phyloP scores from a whole-genome alignment of 768 basidiomycete species.

The Hemileccinum rubropunctum region DNA sequence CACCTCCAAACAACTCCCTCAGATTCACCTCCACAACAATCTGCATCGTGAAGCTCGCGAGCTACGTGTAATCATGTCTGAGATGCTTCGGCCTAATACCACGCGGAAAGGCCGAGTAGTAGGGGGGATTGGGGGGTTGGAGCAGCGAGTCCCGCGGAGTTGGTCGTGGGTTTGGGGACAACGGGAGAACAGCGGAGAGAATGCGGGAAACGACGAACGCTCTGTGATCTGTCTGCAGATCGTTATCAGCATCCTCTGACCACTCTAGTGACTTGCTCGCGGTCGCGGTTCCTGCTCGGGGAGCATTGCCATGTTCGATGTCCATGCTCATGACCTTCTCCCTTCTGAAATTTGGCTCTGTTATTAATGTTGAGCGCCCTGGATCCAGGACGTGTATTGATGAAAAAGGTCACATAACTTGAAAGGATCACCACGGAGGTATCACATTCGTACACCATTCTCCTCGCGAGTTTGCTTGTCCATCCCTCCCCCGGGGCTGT shows the following conservation, averaged over 20 bases:
- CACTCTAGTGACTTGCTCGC: background rate
- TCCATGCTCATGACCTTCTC: conserved; percentile 6
- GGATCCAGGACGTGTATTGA: background rate
- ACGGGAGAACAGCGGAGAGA: background rate
- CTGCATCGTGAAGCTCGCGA: conserved; percentile 49
- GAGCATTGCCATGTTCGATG: conserved; percentile 6
- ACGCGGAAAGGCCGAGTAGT: conserved; percentile 16
- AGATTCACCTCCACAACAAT: conserved; percentile 52
- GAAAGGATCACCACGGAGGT: conserved; percentile 26
- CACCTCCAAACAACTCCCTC: conserved; percentile 33
- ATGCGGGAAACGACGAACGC: conserved; percentile 12
- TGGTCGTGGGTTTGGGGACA: too few relatives aligned
- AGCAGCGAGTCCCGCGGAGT: conserved; percentile 16
- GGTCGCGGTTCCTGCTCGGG: background rate
- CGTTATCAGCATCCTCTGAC: conserved; percentile 1
- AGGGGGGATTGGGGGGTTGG: conserved; percentile 12
- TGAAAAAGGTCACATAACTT: conserved; percentile 32
- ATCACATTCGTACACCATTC: conserved; percentile 33
- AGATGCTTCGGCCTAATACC: conserved; percentile 29
- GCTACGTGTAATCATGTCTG: conserved; percentile 50
- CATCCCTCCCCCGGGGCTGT: background rate
- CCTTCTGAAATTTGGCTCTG: background rate
- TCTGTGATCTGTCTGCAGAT: conserved; percentile 14
- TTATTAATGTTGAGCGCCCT: background rate
- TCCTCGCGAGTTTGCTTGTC: conserved; percentile 10